Evolutionary conservation across 305 asterid genomes (phyloP).

Genomic region (Euphrasia arctica): DNA sequence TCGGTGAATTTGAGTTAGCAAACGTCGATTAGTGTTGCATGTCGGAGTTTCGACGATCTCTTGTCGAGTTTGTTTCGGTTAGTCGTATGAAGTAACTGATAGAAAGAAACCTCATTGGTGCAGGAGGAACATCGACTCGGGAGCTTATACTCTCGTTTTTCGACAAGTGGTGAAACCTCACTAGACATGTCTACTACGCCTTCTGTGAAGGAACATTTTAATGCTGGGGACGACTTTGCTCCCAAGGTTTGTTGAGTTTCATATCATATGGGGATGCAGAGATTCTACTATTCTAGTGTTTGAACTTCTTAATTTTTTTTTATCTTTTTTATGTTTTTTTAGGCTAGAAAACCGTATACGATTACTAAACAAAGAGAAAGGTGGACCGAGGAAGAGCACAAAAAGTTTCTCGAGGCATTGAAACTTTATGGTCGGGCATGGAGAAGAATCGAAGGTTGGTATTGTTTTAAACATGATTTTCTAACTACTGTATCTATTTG

Average conservation of each 20-base stretch:
- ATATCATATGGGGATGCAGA: not conserved
- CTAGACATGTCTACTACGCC: conserved; percentile 2
- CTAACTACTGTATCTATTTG: not conserved
- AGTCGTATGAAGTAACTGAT: no score
- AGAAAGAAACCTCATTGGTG: not conserved
- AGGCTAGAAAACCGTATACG: conserved; percentile 64
- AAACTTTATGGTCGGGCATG: conserved; percentile 61
- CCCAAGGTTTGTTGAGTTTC: conserved; percentile 37
- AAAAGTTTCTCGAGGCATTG: conserved; percentile 55
- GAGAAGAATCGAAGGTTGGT: conserved; percentile 61
- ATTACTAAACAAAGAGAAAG: conserved; percentile 65
- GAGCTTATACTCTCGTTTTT: conserved; percentile 19
- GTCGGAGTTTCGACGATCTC: no score
- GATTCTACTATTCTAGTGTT: not conserved
- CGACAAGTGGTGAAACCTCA: conserved; percentile 2
- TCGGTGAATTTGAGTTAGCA: no score
- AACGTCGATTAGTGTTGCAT: no score
- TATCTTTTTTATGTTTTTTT: not conserved
- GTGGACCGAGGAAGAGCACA: conserved; percentile 70
- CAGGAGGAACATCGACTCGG: conserved; percentile 31
- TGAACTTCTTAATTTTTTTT: conserved; percentile 14
- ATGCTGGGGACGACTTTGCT: conserved; percentile 34
- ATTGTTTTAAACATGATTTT: not conserved
- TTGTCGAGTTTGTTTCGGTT: no score
- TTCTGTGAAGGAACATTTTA: conserved; percentile 18